Evolutionary conservation across 176 grass and related monocot species (phyloP), one percentile per base, ranked within the genome.

Genomic region (Cenchrus fungigraminus): DNA sequence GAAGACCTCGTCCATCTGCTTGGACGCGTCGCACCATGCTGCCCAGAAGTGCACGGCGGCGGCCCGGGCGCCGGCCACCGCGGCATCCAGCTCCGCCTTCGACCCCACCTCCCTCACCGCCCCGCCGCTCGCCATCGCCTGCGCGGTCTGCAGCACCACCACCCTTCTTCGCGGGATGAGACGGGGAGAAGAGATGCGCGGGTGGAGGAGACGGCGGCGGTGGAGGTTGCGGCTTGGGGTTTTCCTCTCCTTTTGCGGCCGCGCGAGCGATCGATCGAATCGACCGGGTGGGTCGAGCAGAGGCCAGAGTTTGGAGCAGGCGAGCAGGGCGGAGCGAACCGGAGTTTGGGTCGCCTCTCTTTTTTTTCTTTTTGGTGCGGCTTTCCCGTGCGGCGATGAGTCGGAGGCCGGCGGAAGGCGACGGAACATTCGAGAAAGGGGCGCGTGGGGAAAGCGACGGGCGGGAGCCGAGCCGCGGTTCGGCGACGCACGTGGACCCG

Each of bases 1-100:
- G 88, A 96, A 96, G 80, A 99, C 90, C 91, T 96, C 91, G 66
- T 99, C 94, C 97, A 99, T 99, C 91, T 96, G 97, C 86, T 99
- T 99, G 78, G 97, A 99, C 53, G 94, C 93, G 78, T 92, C 97
- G 88, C 97, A 99, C 97, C 97, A 99, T 6, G 78, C 61, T 11
- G 97, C 94, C 97, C 97, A 99, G 88, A 99, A 99, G 78, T 99
- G 94, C 74, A 99, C 83, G 37, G 88, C 78, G 16, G 94, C 91
- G 10, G 90, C 79, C 19, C 77, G 67, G 31, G 68, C 86, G 16
- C 91, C 88, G 32, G 52, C 82, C 19, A 91, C 78, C 67, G 86
- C 94, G 22, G 92, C 90, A 25, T 99, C 91, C 60, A 99, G 88
- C 84, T 99, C 94, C 55, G 86, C 80, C 84, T 75, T 88, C 44